Evolutionary conservation across 2,329 filamentous ascomycete species (phyloP), one percentile per base, ranked within the genome.

Genomic region (Neonectria hederae): DNA sequence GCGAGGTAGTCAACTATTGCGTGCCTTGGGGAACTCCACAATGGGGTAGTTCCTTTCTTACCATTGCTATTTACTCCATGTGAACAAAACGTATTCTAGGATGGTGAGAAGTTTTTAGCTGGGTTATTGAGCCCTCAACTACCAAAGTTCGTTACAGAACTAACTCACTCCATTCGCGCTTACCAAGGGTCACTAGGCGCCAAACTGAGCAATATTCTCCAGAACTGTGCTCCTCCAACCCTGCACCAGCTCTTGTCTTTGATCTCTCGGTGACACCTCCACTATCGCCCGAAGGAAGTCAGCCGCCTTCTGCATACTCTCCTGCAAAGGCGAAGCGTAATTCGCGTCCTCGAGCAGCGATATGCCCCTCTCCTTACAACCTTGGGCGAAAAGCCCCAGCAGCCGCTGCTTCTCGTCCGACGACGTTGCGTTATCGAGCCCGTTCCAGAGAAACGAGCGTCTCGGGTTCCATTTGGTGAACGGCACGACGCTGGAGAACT

Each of bases 401-500:
- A 59, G n/a, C 32, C 48, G 40, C n/a, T 59, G n/a, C 42, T 63
- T 63, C 49, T 63, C 60, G 17, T 24, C 42, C 6, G 26, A 11
- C 9, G 24, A 32, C 13, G n/a, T 30, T 10, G 26, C 55, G 10
- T 56, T 28, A n/a, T 55, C 35, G 7, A 28, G 61, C 7, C 65
- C 71, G 46, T 76, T 79, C 76, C 76, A 79, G 2, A 79, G 66
- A 51, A 81, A 80, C 8, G 75, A 74, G n/a, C 69, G 63, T 4
- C 67, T 67, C 2, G 79, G 77, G 54, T 79, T 76, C 78, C 79
- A 82, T 14, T 72, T 68, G 26, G 69, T 66, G 6, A 70, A 69
- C 1, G 79, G 77, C 14, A 81, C 76, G 1, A 80, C 70, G 17
- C 72, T 71, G 1, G 76, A 69, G 45, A 81, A 81, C 62, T 80